Evolutionary conservation across 495 filamentous ascomycete genomes (phyloP).

Genomic region (Penicillium ochrochloron): DNA sequence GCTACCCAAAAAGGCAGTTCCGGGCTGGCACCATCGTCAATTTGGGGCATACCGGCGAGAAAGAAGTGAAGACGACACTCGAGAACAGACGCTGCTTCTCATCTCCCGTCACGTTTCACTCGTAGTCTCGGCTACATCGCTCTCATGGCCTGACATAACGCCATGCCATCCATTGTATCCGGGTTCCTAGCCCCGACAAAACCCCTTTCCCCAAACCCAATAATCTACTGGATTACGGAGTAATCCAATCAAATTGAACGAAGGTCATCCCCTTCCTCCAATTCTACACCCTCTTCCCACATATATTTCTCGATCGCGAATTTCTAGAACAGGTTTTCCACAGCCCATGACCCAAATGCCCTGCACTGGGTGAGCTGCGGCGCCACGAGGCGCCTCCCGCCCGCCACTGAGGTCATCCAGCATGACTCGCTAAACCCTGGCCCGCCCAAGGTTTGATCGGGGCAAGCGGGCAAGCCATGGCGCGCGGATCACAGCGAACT

Average conservation of each 20-base stretch:
- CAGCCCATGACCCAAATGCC: not conserved
- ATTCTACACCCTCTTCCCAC: not conserved
- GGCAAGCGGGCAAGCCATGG: conserved; percentile 18
- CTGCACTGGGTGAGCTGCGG: conserved; percentile 8
- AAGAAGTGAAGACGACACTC: not conserved
- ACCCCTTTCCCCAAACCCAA: not conserved
- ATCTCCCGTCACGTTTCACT: conserved; percentile 1
- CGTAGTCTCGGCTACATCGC: not conserved
- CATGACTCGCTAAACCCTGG: conserved; percentile 7
- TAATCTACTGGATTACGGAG: too few relatives aligned
- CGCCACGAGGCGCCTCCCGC: conserved; percentile 27
- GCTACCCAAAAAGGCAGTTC: conserved; percentile 33
- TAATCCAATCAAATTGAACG: not conserved
- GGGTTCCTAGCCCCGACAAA: not conserved
- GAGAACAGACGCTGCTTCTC: not conserved
- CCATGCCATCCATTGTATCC: conserved; percentile 1
- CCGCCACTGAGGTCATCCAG: conserved; percentile 31
- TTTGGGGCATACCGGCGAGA: conserved; percentile 2
- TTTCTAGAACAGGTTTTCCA: conserved; percentile 16
- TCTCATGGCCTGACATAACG: conserved; percentile 15
- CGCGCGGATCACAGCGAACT: conserved; percentile 24
- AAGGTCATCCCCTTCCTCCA: not conserved
- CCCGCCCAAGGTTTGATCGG: conserved; percentile 14
- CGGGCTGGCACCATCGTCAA: conserved; percentile 15
- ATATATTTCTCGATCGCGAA: not conserved